Conservation (phyloP, 805 yeast species). For the Tetrapisispora arboricola region DNA sequence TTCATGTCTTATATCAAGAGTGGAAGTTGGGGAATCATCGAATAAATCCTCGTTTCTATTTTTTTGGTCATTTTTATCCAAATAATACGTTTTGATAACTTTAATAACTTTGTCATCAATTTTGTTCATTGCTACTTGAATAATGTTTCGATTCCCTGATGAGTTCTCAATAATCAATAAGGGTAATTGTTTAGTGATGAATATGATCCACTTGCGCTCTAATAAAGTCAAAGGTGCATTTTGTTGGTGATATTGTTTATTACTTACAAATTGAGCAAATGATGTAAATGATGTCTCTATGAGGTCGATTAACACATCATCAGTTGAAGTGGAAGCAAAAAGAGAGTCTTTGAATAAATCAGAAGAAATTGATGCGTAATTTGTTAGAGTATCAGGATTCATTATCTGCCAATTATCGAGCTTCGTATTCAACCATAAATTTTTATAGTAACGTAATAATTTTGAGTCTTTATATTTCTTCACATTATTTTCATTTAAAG, state of each 20-base stretch:
- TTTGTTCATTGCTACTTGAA: slow-evolving; percentile 19
- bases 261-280: slow-evolving; percentile 38
- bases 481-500: slow-evolving; percentile 6
- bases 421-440: slow-evolving; percentile 32
- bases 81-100: slow-evolving; percentile 26
- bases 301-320: slow-evolving; percentile 19
- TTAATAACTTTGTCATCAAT: slow-evolving; percentile 25
- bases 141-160: slow-evolving; percentile 4
- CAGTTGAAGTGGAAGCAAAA: slow-evolving; percentile 15
- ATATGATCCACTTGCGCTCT: slow-evolving; percentile 36
- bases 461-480: slow-evolving; percentile 22
- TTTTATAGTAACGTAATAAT: slow-evolving; percentile 26
- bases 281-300: slow-evolving; percentile 33
- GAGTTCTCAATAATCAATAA: slow-evolving; percentile 29
- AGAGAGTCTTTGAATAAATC: slow-evolving; percentile 25
- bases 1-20: slow-evolving; percentile 41
- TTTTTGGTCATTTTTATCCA: slow-evolving; percentile 27
- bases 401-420: slow-evolving; percentile 29
- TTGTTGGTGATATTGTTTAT: slow-evolving; percentile 30
- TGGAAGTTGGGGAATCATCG: slow-evolving; percentile 39
- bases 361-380: slow-evolving; percentile 25
- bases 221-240: slow-evolving; percentile 27
- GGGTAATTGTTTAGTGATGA: slow-evolving; percentile 39
- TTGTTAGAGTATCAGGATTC: slow-evolving; percentile 23
- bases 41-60: slow-evolving; percentile 40